Evolutionary conservation across 495 filamentous ascomycete genomes (phyloP).

Genomic region (Aspergillus baeticus): DNA sequence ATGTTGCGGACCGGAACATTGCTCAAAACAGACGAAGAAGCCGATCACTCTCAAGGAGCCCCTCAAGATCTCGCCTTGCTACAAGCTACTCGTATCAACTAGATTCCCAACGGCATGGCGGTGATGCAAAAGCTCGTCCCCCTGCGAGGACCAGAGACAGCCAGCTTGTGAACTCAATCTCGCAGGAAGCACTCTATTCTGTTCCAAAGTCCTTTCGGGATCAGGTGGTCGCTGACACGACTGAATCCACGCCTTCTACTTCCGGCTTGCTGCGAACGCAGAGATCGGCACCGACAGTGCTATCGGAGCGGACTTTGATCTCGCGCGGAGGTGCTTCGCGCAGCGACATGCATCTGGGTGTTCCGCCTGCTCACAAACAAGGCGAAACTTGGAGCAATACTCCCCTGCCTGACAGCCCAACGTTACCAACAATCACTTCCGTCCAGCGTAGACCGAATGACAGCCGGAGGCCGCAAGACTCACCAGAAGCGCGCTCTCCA

Average conservation of each 20-base stretch:
- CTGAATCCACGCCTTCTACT: neutral
- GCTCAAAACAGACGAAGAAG: constrained; percentile 23
- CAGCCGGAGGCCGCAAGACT: constrained; percentile 8
- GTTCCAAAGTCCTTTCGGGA: constrained; percentile 6
- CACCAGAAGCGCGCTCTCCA: constrained; percentile 12
- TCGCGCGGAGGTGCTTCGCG: constrained; percentile 15
- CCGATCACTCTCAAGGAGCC: constrained; percentile 26
- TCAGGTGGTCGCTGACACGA: constrained; percentile 4
- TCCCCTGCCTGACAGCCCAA: constrained; percentile 44
- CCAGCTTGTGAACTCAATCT: constrained; percentile 6
- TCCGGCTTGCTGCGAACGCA: constrained; percentile 22
- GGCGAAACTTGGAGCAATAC: constrained; percentile 37
- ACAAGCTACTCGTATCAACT: constrained; percentile 20
- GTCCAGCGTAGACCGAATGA: neutral
- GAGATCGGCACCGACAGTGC: constrained; percentile 35
- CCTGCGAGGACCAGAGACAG: constrained; percentile 6
- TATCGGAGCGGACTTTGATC: constrained; percentile 18
- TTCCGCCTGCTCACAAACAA: constrained; percentile 40
- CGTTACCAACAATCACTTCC: constrained; percentile 27
- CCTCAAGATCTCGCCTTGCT: constrained; percentile 19
- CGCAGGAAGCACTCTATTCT: constrained; percentile 11
- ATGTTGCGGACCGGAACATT: constrained; percentile 46
- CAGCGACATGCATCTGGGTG: constrained; percentile 28
- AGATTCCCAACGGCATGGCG: neutral
- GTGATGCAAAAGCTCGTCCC: neutral